Base-by-base conservation (phyloP, 164 flowering plant genomes). In the Cinnamomum chago region DNA sequence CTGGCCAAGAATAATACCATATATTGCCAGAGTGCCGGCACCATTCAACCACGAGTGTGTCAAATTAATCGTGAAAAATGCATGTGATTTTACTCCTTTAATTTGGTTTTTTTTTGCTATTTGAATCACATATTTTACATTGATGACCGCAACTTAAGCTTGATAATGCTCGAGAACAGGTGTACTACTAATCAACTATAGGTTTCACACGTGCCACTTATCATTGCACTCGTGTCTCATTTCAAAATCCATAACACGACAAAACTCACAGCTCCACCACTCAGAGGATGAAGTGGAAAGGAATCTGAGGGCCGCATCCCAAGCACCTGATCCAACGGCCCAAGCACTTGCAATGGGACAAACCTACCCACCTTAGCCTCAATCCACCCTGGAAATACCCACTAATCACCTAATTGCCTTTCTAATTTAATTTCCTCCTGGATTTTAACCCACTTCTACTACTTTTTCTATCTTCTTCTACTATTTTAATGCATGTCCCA, bases 221-320 rank as follows among this genome's bases (percentile, higher is more conserved):
- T 70, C 35, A 75, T 75, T 75, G 73, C 47, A 24, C 35, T 35
- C 73, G 62, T 50, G 68, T 75, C 67, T 40, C 11, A 20, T 30
- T 50, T 72, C 35, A 68, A 75, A 68, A 22, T 58, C 67, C 58
- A 15, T 33, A 10, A 14, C 68, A 62, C 3, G 13, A 75, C 20
- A 47, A 5, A 35, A 69, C 76, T 68, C 68, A 72, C 23, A 14
- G 0, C 35, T 25, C 52, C 20, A 11, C 25, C 2, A 25, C 6
- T 30, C 23, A 40, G 66, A 68, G 76, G 73, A 72, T 72, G 71
- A 22, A 14, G 52, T 65, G 13, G 28, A 25, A 47, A 50, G 70
- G 79, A 76, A 76, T 76, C 79, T 70, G 73, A 51, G 67, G 23
- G 52, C 75, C 40, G 51, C 35, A 62, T 28, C 50, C 75, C 33